Evolutionary conservation across 257 asterid genomes (phyloP).

Genomic region (Ligustrum vulgare): DNA sequence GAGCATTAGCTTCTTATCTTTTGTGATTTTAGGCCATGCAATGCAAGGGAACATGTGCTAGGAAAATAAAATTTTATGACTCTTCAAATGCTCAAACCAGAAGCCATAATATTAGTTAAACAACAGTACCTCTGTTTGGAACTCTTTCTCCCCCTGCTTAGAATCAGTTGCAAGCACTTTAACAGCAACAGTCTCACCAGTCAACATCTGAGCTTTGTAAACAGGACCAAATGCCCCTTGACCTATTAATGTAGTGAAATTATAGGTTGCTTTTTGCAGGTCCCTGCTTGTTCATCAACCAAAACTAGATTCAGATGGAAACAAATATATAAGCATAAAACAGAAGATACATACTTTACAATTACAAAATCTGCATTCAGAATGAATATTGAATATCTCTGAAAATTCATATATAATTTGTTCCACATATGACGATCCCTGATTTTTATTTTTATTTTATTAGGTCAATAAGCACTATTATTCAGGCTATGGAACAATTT

Average conservation of each 20-base stretch:
- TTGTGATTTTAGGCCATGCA: background rate
- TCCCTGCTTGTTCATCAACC: conserved; percentile 59
- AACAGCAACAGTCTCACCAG: conserved; percentile 89
- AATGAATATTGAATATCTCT: conserved; percentile 11
- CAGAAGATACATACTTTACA: background rate
- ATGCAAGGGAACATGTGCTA: background rate
- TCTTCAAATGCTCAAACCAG: background rate
- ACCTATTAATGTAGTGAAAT: conserved; percentile 84
- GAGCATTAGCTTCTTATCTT: background rate
- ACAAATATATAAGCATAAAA: background rate
- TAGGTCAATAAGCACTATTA: background rate
- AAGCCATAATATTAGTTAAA: conserved; percentile 10
- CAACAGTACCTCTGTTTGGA: conserved; percentile 79
- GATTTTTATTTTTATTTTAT: too few species aligned
- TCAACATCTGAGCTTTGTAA: conserved; percentile 78
- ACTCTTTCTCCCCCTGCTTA: conserved; percentile 94
- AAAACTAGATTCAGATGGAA: conserved; percentile 19
- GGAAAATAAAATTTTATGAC: background rate
- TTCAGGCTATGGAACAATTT: background rate
- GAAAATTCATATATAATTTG: background rate
- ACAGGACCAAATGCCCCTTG: conserved; percentile 97
- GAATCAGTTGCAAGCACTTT: conserved; percentile 92
- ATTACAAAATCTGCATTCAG: conserved; percentile 7
- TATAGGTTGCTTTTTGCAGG: conserved; percentile 82
- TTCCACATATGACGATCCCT: background rate